Evolutionary conservation across 2,329 filamentous ascomycete species (phyloP).

Genomic region (Lachnellula occidentalis): DNA sequence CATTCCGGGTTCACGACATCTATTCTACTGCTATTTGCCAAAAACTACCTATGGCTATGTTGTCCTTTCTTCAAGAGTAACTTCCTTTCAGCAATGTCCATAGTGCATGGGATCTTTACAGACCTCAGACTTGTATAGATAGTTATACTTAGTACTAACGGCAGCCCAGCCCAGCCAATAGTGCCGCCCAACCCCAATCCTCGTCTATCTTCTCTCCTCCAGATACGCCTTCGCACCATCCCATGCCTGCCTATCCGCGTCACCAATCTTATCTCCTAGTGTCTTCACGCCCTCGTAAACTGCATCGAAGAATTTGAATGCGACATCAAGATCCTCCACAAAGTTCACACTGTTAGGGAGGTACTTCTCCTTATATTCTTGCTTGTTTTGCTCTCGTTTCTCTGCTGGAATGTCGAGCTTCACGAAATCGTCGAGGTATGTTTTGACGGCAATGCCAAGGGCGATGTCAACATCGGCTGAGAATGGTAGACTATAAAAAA

Average conservation of each 20-base stretch:
- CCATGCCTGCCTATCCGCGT: slow-evolving; percentile 47
- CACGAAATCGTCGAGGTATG: slow-evolving; percentile 68
- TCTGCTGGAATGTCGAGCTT: slow-evolving; percentile 49
- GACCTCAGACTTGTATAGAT: not conserved
- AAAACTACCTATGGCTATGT: not conserved
- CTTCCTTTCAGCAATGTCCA: not conserved
- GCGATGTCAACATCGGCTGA: slow-evolving; percentile 65
- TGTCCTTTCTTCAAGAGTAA: not conserved
- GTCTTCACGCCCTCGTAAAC: slow-evolving; percentile 52
- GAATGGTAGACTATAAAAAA: slow-evolving; percentile 54
- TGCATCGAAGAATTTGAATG: slow-evolving; percentile 53
- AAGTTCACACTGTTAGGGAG: slow-evolving; percentile 56
- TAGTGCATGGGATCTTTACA: not conserved
- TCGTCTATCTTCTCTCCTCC: slow-evolving; percentile 20
- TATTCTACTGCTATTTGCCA: slow-evolving; percentile 9
- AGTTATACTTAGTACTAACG: slow-evolving; percentile 1
- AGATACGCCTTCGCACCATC: slow-evolving; percentile 51
- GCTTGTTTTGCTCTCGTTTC: slow-evolving; percentile 39
- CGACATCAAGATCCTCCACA: slow-evolving; percentile 53
- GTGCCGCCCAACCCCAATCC: slow-evolving; percentile 22
- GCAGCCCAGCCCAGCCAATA: slow-evolving; percentile 6
- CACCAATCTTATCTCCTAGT: slow-evolving; percentile 43
- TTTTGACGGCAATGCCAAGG: slow-evolving; percentile 74
- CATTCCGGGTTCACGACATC: slow-evolving; percentile 16
- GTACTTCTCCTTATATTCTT: slow-evolving; percentile 41